Evolutionary conservation across 306 rosid genomes (phyloP), one percentile per base, ranked within the genome.

Genomic region (Cucurbita argyrosperma): DNA sequence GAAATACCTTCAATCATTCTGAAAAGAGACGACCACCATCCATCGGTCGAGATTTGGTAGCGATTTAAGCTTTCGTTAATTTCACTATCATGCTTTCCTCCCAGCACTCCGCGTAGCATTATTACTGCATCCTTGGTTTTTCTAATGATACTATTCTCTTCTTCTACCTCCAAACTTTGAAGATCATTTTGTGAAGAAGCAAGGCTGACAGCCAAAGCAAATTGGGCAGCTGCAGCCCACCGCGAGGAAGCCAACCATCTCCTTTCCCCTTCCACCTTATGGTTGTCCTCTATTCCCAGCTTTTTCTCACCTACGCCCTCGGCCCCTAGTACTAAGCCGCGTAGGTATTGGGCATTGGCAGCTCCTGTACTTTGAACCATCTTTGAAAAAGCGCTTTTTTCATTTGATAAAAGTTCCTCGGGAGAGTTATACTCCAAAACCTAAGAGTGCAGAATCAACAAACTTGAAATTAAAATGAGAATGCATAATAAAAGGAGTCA

Each of bases 351-450:
- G 65, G 96, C 96, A 82, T 92, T 92, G 71, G 85, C 91, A 53
- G 85, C 75, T 64, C 98, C 98, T 14, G 98, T 92, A 46, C 98
- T 90, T 52, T 87, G 96, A 67, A 92, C 92, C 96, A 92, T 92
- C 84, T 83, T 90, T 54, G 89, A 87, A 85, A 92, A 92, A 54
- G 96, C 82, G 26, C 89, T 87, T 62, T 81, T 83, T 77, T 90
- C 96, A 62, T 83, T 82, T 47, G 75, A 82, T 73, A 92, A 78
- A 64, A 92, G 90, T 72, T 84, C 72, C 82, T 86, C 89, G 6
- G 98, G 98, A 37, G 87, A 78, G 59, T 64, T 77, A 45, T 87
- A 87, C 84, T 92, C 98, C 79, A 82, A 80, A 76, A 90, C 98
- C 98, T 92, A 81, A 16, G 79, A 37, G 15, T 58, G 8, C 74